phyloP scores from a whole-genome alignment of 169 alveolate species.

The Plasmodium gaboni region DNA sequence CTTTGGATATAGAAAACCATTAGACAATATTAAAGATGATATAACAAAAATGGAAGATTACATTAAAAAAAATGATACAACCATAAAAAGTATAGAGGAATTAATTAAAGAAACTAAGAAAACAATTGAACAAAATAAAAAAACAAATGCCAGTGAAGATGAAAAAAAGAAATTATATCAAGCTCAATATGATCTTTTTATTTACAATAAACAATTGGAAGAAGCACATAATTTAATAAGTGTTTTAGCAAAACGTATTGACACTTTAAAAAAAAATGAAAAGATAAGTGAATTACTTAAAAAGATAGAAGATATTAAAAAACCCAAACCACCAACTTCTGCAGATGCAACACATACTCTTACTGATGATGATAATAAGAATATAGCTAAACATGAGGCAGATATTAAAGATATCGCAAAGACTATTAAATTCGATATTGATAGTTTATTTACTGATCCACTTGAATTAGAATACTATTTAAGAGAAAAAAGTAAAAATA shows the following conservation, averaged over 20 bases:
- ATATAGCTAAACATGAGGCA: background rate
- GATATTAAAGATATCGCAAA: slow-evolving; percentile 35
- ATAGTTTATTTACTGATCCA: slow-evolving; percentile 23
- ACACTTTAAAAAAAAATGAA: slow-evolving; percentile 16
- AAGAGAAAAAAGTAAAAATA: slow-evolving; percentile 46
- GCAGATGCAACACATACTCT: background rate
- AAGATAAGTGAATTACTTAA: slow-evolving; percentile 16
- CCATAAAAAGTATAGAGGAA: background rate
- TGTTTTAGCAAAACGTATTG: slow-evolving; percentile 22
- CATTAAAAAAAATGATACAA: slow-evolving; percentile 6
- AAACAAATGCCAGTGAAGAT: no score
- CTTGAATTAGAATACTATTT: slow-evolving; percentile 44
- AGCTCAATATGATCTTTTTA: slow-evolving; percentile 24
- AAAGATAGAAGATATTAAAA: background rate
- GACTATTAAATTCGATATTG: slow-evolving; percentile 26
- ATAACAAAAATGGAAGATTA: slow-evolving; percentile 21
- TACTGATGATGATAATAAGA: background rate
- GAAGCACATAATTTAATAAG: slow-evolving; percentile 36
- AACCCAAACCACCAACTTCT: background rate
- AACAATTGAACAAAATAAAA: no score
- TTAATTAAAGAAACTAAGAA: background rate
- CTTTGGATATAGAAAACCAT: slow-evolving; percentile 51
- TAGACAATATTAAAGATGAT: slow-evolving; percentile 46
- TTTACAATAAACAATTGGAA: slow-evolving; percentile 40
- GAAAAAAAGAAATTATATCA: background rate